These are phyloP conservation scores for Pezicula carpinea DNA, from an alignment of 2,329 filamentous ascomycete species.

Conservation along the genomic window DNA sequence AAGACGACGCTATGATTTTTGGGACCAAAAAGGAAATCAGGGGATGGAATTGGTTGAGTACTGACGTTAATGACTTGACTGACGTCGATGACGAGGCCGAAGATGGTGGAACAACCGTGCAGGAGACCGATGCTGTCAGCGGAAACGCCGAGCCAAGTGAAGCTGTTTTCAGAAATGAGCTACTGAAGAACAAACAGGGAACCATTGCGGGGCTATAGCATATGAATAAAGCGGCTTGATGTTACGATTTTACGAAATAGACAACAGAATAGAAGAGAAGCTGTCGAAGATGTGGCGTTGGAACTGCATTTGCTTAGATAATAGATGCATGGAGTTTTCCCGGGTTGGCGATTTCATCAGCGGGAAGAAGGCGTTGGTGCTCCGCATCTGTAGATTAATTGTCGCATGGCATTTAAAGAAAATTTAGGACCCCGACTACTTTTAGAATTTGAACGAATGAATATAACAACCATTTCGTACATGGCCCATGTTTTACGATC, in stretches of 20 bases:
- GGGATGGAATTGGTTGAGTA: slow-evolving; percentile 26
- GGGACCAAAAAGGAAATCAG: slow-evolving; percentile 16
- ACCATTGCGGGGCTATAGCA: slow-evolving; percentile 5
- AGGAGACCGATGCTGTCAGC: not conserved
- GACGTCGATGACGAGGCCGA: slow-evolving; percentile 16
- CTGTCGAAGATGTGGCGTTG: too few relatives aligned
- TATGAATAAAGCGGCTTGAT: not conserved
- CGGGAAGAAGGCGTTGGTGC: too few relatives aligned
- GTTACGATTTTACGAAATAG: not conserved
- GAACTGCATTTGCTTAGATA: too few relatives aligned
- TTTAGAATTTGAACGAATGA: too few relatives aligned
- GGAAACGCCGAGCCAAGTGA: slow-evolving; percentile 3
- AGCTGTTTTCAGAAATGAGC: slow-evolving; percentile 19
- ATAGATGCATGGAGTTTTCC: too few relatives aligned
- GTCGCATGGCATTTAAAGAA: too few relatives aligned
- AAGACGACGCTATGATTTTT: slow-evolving; percentile 23
- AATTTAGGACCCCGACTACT: too few relatives aligned
- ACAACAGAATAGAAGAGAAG: not conserved
- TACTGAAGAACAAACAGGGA: slow-evolving; percentile 10
- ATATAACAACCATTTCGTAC: too few relatives aligned
- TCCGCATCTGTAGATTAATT: too few relatives aligned
- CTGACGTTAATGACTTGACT: slow-evolving; percentile 12
- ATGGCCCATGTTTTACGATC: too few relatives aligned
- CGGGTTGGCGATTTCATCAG: too few relatives aligned
- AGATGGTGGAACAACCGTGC: not conserved